Conservation (phyloP, 2,329 filamentous ascomycete genomes). For the Aspergillus chevalieri region DNA sequence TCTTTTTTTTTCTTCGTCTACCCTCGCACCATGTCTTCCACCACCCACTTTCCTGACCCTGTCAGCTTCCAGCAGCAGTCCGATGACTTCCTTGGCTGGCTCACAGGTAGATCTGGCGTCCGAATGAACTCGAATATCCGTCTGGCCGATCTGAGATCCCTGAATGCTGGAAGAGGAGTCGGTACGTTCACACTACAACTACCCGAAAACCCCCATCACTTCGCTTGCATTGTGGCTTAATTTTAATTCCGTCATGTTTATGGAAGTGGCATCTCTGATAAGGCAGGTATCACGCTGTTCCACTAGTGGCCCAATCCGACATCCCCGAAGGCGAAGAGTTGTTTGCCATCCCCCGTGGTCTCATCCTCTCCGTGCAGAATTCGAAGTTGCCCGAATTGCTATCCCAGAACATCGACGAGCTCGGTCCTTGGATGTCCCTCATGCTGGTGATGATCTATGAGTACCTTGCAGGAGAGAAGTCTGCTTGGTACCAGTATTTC, state of each 20-base stretch:
- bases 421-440: constrained; percentile 50
- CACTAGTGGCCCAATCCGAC: constrained; percentile 61
- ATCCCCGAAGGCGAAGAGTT: constrained; percentile 70
- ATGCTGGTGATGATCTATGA: constrained; percentile 82
- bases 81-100: constrained; percentile 53
- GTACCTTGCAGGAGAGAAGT: constrained; percentile 52
- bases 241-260: constrained; percentile 9
- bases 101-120: constrained; percentile 46
- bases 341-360: constrained; percentile 68
- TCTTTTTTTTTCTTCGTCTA: not conserved
- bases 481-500: constrained; percentile 73
- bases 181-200: constrained; percentile 43
- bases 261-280: constrained; percentile 16
- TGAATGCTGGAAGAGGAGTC: constrained; percentile 56
- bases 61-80: constrained; percentile 42
- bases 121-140: constrained; percentile 53
- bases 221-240: constrained; percentile 7
- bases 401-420: constrained; percentile 47
- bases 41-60: constrained; percentile 27
- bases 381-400: constrained; percentile 59
- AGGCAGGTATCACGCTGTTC: constrained; percentile 4
- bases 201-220: constrained; percentile 11
- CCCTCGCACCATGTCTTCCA: constrained; percentile 27
- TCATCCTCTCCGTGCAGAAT: constrained; percentile 67
- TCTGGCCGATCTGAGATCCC: constrained; percentile 52